Base-by-base conservation (phyloP, 164 flowering plant genomes). In the Magnolia sinica region DNA sequence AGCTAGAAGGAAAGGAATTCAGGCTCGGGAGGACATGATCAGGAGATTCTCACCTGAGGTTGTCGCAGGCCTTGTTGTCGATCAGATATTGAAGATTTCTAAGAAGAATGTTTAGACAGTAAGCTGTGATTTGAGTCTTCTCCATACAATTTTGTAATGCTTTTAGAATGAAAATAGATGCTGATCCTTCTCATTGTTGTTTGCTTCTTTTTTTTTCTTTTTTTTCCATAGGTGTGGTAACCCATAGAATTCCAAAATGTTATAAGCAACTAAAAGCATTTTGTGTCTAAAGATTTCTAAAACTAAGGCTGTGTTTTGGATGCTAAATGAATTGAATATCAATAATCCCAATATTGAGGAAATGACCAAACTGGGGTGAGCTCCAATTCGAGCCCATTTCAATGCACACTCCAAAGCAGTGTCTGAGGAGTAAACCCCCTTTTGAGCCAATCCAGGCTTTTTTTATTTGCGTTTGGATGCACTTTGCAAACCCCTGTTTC, bases 1-100 rank as follows among this genome's bases (percentile, higher is more conserved):
- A 77, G 91, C 88, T 31, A 81, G 73, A 72, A 71, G 66, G 7
- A 90, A 81, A 80, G 93, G 95, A 19, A 80, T 55, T 81, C 64
- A 78, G 67, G 93, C 91, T 1, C 88, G 93, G 83, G 80, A 86
- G 68, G 91, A 91, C 78, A 91, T 92, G 97, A 81, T 83, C 27
- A 78, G 71, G 50, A 81, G 83, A 72, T 91, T 87, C 80, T 86
- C 97, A 13, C 93, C 92, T 61, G 88, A 90, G 76, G 82, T 88
- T 78, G 93, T 91, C 49, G 93, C 95, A 0, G 74, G 73, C 50
- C 76, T 90, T 72, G 87, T 92, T 72, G n/a, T 82, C 50, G 81
- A 83, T 70, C 87, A 84, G 22, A 80, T 90, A 66, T 64, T 79
- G 50, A 45, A 73, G 23, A 71, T 88, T 27, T 27, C 81, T 67